Percentiles rank a stretch among this genome's conserved stretches.
Conservation (phyloP, 306 rosid species). For the Rosa persica region DNA sequence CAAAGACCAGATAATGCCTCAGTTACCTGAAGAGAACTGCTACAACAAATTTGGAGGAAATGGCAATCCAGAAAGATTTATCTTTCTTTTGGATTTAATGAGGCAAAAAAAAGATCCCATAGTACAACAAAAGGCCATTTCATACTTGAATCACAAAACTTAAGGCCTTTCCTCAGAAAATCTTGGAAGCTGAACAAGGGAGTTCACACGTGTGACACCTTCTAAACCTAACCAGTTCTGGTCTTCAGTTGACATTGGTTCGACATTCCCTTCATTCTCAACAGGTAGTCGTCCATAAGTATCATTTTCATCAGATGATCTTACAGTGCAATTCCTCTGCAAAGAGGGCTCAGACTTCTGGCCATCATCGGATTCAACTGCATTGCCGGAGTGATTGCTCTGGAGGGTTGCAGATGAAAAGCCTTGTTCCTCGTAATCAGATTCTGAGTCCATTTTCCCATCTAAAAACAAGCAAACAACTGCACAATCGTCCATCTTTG, state of each 20-base stretch:
- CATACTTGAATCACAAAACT: slow-evolving; percentile 31
- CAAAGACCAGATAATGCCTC: not conserved
- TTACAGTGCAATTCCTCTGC: slow-evolving; percentile 74
- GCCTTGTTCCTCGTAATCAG: slow-evolving; percentile 82
- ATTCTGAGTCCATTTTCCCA: slow-evolving; percentile 93
- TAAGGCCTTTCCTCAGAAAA: slow-evolving; percentile 73
- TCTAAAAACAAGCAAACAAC: slow-evolving; percentile 88
- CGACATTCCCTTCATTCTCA: slow-evolving; percentile 49
- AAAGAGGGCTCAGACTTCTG: slow-evolving; percentile 79
- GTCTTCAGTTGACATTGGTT: slow-evolving; percentile 59
- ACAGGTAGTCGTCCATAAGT: slow-evolving; percentile 35
- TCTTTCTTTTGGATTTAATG: slow-evolving; percentile 37
- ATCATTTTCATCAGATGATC: slow-evolving; percentile 80
- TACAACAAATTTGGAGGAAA: slow-evolving; percentile 5
- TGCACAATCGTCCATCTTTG: slow-evolving; percentile 97
- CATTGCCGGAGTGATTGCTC: slow-evolving; percentile 83
- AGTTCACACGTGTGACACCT: slow-evolving; percentile 96
- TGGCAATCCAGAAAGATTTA: slow-evolving; percentile 29
- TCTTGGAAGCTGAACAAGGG: slow-evolving; percentile 95
- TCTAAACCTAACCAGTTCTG: slow-evolving; percentile 96
- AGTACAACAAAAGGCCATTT: slow-evolving; percentile 36
- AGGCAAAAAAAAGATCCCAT: slow-evolving; percentile 19
- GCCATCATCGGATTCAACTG: slow-evolving; percentile 77
- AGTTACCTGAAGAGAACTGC: not conserved
- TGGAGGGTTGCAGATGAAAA: slow-evolving; percentile 89